These are phyloP conservation scores for Phytophthora syringae DNA, from an alignment of 352 stramenopile species.

Conservation along the genomic window DNA sequence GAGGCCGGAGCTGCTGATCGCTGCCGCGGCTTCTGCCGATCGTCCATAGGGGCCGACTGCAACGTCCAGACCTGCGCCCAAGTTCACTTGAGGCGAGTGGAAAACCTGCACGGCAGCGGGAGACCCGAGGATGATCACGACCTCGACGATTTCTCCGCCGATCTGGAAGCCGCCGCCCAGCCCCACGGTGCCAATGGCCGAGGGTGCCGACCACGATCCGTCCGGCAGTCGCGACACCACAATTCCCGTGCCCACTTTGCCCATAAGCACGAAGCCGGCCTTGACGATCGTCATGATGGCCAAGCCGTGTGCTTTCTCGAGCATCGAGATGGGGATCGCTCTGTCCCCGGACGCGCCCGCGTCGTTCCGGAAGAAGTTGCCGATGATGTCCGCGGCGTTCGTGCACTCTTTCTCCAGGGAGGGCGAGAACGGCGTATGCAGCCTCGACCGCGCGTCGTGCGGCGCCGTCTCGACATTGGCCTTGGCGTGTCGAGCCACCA, in stretches of 20 bases:
- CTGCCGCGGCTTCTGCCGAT: conserved; percentile 65
- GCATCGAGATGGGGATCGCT: conserved; percentile 51
- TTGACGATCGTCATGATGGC: conserved; percentile 66
- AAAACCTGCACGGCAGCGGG: conserved; percentile 87
- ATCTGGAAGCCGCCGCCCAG: conserved; percentile 83
- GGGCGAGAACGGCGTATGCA: conserved; percentile 62
- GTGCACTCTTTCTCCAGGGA: conserved; percentile 66
- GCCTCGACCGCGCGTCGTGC: conserved; percentile 44
- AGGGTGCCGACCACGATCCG: conserved; percentile 88
- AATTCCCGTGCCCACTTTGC: conserved; percentile 73
- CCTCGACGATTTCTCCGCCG: conserved; percentile 90
- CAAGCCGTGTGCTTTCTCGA: conserved; percentile 60
- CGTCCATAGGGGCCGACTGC: conserved; percentile 86
- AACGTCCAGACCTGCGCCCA: conserved; percentile 89
- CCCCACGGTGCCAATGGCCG: conserved; percentile 87
- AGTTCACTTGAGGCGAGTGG: conserved; percentile 78
- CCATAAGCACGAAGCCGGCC: conserved; percentile 61
- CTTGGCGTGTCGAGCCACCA: conserved; percentile 51
- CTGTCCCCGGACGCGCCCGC: conserved; percentile 53
- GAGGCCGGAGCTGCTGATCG: conserved; percentile 51
- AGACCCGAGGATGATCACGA: conserved; percentile 93
- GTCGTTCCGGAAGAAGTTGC: conserved; percentile 72
- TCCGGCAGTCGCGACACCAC: conserved; percentile 79
- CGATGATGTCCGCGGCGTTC: conserved; percentile 69
- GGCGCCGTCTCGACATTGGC: conserved; percentile 50